A percentile compares a stretch with the other conserved stretches of the same genome.
Evolutionary conservation across 257 asterid species (phyloP).

Genomic region (Solanum chaucha): DNA sequence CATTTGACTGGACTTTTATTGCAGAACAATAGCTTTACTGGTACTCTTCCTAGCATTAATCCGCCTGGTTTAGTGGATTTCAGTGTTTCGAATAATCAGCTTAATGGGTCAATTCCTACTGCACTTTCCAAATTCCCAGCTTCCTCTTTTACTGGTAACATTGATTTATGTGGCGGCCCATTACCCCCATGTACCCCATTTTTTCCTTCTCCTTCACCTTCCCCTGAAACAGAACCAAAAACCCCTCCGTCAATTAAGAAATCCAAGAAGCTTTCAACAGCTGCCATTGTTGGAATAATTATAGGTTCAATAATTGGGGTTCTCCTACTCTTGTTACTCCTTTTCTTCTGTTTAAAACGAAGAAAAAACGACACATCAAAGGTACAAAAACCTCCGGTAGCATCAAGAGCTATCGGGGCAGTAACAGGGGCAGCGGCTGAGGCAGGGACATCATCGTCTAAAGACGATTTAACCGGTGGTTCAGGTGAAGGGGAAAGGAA

Average conservation of each 20-base stretch:
- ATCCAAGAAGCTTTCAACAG: slow-evolving; percentile 49
- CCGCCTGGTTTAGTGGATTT: slow-evolving; percentile 34
- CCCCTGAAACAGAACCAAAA: slow-evolving; percentile 26
- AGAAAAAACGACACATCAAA: slow-evolving; percentile 10
- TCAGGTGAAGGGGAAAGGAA: slow-evolving; percentile 62
- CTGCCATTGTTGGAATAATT: slow-evolving; percentile 59
- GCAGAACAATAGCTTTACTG: slow-evolving; percentile 52
- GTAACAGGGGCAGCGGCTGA: slow-evolving; percentile 33
- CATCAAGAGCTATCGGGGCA: neutral
- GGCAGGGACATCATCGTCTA: slow-evolving; percentile 74
- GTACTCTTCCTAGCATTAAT: slow-evolving; percentile 69
- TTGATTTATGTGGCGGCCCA: slow-evolving; percentile 71
- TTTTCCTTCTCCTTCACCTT: slow-evolving; percentile 68
- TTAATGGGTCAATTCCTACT: slow-evolving; percentile 84
- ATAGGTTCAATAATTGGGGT: slow-evolving; percentile 37
- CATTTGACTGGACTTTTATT: slow-evolving; percentile 61
- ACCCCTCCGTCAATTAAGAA: neutral
- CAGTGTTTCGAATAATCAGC: slow-evolving; percentile 51
- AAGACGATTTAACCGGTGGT: slow-evolving; percentile 55
- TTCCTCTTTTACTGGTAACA: slow-evolving; percentile 59
- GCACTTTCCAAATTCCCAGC: slow-evolving; percentile 46
- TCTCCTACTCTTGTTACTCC: slow-evolving; percentile 33
- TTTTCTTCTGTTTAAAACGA: slow-evolving; percentile 31
- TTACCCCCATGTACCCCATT: slow-evolving; percentile 78
- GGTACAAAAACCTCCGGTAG: slow-evolving; percentile 35